Evolutionary conservation across 345 rosid species (phyloP).

Genomic region (Moricandia arvensis): DNA sequence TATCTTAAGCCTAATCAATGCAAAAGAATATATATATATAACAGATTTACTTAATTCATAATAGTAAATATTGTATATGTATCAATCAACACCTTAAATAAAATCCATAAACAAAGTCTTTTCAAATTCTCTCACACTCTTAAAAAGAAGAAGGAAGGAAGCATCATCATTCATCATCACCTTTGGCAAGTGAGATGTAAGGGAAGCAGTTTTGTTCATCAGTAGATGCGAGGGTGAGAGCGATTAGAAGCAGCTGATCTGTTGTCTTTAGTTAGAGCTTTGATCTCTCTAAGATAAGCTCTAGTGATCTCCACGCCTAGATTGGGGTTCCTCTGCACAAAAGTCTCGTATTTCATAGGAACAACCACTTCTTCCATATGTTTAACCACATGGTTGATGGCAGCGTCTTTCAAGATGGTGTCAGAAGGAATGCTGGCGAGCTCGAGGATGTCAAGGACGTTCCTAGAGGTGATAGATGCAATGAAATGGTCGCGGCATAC

Average conservation of each 20-base stretch:
- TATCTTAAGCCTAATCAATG: background rate
- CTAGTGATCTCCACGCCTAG: slow-evolving; percentile 35
- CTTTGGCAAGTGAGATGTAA: background rate
- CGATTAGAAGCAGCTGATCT: background rate
- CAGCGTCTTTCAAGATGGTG: slow-evolving; percentile 23
- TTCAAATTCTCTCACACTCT: background rate
- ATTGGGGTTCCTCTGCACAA: slow-evolving; percentile 35
- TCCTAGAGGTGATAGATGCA: slow-evolving; percentile 20
- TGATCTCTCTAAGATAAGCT: slow-evolving; percentile 12
- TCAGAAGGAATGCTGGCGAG: slow-evolving; percentile 32
- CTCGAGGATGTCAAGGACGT: slow-evolving; percentile 33
- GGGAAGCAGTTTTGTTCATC: background rate
- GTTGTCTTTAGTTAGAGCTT: background rate
- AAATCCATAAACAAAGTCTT: background rate
- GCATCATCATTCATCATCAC: background rate
- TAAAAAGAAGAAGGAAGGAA: background rate
- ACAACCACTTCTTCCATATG: slow-evolving; percentile 38
- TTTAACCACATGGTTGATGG: slow-evolving; percentile 20
- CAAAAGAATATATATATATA: background rate
- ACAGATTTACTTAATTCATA: background rate
- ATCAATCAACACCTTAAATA: background rate
- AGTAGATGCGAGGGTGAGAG: background rate
- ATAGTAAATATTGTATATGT: background rate
- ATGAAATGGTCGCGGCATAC: slow-evolving; percentile 28
- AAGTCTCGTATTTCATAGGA: slow-evolving; percentile 36